phyloP scores from a whole-genome alignment of 805 yeast species.

The Pichia ethanolica region DNA sequence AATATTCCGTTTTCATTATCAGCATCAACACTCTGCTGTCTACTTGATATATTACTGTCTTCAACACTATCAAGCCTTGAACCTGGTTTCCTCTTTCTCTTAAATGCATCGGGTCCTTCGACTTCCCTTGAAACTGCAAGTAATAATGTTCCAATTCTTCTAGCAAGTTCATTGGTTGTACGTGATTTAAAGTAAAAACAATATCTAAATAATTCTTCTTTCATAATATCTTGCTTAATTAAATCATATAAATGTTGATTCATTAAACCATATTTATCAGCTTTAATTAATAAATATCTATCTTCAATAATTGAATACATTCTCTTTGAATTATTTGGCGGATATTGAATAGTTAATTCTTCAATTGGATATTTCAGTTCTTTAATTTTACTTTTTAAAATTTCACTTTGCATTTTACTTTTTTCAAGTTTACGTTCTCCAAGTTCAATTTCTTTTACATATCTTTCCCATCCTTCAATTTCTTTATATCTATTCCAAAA shows the following conservation, averaged over 20 bases:
- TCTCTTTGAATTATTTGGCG: conserved; percentile 77
- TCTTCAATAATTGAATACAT: conserved; percentile 66
- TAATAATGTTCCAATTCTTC: conserved; percentile 61
- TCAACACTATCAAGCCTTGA: conserved; percentile 11
- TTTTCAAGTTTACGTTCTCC: conserved; percentile 64
- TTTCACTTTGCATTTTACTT: conserved; percentile 45
- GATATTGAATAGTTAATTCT: conserved; percentile 59
- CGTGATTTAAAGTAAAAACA: conserved; percentile 71
- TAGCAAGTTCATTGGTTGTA: conserved; percentile 61
- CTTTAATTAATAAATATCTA: conserved; percentile 52
- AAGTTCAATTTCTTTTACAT: conserved; percentile 60
- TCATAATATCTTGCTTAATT: conserved; percentile 55
- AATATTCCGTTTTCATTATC: background rate
- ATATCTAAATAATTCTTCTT: conserved; percentile 55
- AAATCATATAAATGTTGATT: conserved; percentile 53
- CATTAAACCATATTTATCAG: conserved; percentile 58
- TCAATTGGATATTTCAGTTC: conserved; percentile 53
- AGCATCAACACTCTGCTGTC: conserved; percentile 27
- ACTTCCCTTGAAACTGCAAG: conserved; percentile 63
- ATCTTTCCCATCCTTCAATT: conserved; percentile 66
- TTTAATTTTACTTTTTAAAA: conserved; percentile 46
- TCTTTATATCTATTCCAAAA: conserved; percentile 58
- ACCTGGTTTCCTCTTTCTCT: conserved; percentile 33
- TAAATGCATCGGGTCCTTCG: conserved; percentile 52
- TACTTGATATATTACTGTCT: conserved; percentile 16